A percentile compares a stretch with the other conserved stretches of the same genome.
Conservation (phyloP, 768 basidiomycete species). For the Daedaleopsis sinensis region DNA sequence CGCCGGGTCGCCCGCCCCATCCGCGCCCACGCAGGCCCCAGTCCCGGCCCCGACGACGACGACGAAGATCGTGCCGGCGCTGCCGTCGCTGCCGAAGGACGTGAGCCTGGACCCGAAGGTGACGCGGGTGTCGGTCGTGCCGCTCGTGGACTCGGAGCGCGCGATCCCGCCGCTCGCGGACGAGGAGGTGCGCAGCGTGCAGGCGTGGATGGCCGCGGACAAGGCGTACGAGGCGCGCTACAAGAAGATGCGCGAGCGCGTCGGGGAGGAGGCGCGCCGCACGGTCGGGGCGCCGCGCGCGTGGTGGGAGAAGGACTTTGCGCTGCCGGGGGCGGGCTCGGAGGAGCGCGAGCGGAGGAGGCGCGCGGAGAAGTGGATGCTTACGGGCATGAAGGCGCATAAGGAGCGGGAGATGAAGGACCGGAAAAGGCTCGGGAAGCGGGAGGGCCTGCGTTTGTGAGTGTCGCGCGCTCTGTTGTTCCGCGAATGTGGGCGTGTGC, state of each 20-base stretch:
- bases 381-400: constrained; percentile 31
- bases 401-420: constrained; percentile 44
- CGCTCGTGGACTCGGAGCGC: constrained; percentile 52
- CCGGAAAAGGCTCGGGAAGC: constrained; percentile 54
- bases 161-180: constrained; percentile 56
- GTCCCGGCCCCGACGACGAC: constrained; percentile 21
- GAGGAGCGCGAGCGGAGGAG: constrained; percentile 40
- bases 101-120: constrained; percentile 55
- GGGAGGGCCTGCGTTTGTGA: constrained; percentile 78
- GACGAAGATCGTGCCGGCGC: constrained; percentile 33
- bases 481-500: neutral
- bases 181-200: constrained; percentile 53
- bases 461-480: constrained; percentile 36
- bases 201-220: constrained; percentile 69
- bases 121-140: constrained; percentile 64
- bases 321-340: constrained; percentile 33
- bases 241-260: constrained; percentile 53
- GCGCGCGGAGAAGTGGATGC: constrained; percentile 43
- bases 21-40: constrained; percentile 23
- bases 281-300: constrained; percentile 46
- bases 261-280: constrained; percentile 50
- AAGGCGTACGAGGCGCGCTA: constrained; percentile 54
- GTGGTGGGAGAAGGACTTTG: constrained; percentile 68
- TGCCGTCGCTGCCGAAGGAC: constrained; percentile 47
- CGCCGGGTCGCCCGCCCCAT: constrained; percentile 22